phyloP scores from a whole-genome alignment of 257 asterid species.

The Nicotiana paniculata region DNA sequence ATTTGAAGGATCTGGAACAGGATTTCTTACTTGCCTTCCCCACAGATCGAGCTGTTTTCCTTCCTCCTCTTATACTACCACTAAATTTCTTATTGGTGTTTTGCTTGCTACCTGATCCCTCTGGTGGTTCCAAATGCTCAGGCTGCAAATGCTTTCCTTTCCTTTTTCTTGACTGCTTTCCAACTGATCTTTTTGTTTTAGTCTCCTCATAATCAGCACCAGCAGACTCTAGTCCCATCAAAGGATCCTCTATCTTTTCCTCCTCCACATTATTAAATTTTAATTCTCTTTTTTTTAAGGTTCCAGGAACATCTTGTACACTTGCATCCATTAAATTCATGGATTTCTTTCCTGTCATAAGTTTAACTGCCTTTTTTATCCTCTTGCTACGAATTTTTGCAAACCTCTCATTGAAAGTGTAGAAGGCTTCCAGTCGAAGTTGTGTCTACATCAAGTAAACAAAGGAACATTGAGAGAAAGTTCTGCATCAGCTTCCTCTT shows the following conservation, averaged over 20 bases:
- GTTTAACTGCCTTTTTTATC: constrained; percentile 80
- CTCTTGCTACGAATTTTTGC: constrained; percentile 94
- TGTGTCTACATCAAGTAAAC: constrained; percentile 55
- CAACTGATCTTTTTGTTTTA: constrained; percentile 15
- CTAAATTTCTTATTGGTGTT: constrained; percentile 16
- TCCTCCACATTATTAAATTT: constrained; percentile 26
- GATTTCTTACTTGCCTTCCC: constrained; percentile 34
- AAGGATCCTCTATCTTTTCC: constrained; percentile 20
- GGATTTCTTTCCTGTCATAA: constrained; percentile 54
- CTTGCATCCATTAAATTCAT: constrained; percentile 38
- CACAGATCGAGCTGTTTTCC: constrained; percentile 20
- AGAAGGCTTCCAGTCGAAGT: constrained; percentile 93
- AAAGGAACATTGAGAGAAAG: neutral
- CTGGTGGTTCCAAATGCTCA: constrained; percentile 15
- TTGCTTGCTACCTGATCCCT: constrained; percentile 14
- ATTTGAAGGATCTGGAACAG: constrained; percentile 18
- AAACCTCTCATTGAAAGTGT: constrained; percentile 88
- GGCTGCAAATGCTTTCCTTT: constrained; percentile 18
- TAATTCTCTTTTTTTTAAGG: constrained; percentile 43
- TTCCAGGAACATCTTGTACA: constrained; percentile 30
- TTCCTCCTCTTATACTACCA: constrained; percentile 27
- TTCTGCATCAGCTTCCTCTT: constrained; percentile 14
- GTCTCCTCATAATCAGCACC: constrained; percentile 19
- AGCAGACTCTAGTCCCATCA: constrained; percentile 18
- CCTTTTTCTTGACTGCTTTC: constrained; percentile 34